Percentiles rank a stretch among this genome's conserved stretches.
Evolutionary conservation across 116 monocot species (phyloP).

Genomic region (Posidonia oceanica): DNA sequence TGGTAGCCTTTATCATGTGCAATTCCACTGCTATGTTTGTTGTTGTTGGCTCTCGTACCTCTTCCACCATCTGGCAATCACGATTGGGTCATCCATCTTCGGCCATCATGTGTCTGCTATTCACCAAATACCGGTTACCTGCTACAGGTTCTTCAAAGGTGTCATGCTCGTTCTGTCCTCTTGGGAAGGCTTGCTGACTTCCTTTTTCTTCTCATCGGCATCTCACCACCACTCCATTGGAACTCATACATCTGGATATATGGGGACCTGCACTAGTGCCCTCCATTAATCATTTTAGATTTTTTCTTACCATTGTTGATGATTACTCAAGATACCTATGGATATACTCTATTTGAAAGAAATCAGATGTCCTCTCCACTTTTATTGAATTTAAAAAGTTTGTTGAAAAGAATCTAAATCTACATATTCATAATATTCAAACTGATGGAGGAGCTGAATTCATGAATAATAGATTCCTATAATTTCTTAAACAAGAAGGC

Average conservation of each 20-base stretch:
- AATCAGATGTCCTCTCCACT: background rate
- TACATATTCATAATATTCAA: background rate
- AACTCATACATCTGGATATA: background rate
- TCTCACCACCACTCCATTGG: background rate
- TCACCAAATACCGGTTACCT: background rate
- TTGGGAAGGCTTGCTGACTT: background rate
- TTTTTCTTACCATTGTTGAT: background rate
- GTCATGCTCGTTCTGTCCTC: background rate
- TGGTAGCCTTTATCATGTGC: background rate
- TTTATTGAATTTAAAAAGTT: background rate
- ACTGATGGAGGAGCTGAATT: background rate
- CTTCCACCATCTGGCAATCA: background rate
- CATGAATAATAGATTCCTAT: background rate
- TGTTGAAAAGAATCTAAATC: background rate
- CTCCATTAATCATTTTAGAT: fast-evolving
- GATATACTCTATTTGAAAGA: background rate
- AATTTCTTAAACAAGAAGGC: background rate
- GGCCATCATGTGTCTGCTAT: fast-evolving
- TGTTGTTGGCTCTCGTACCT: background rate
- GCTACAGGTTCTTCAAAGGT: background rate
- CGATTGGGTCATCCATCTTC: background rate
- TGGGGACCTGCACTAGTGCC: background rate
- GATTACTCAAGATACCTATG: background rate
- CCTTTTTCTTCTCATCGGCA: background rate
- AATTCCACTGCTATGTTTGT: background rate